phyloP scores from a whole-genome alignment of 2,329 filamentous ascomycete species.

The Venturia aucupariae region DNA sequence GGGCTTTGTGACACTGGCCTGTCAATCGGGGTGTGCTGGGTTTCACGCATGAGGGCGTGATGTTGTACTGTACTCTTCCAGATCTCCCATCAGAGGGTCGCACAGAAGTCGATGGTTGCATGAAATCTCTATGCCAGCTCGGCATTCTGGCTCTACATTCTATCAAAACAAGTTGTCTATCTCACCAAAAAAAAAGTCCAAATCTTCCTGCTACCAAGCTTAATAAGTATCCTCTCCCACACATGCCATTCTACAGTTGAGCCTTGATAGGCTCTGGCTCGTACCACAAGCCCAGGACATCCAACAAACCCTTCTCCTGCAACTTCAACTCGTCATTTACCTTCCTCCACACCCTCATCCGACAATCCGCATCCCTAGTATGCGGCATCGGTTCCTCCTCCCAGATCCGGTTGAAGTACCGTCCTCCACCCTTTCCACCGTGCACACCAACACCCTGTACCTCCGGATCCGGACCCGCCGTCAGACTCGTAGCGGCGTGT shows the following conservation, averaged over 20 bases:
- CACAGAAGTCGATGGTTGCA: neutral
- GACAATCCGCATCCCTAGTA: conserved; percentile 18
- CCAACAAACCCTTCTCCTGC: conserved; percentile 19
- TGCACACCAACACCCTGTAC: conserved; percentile 16
- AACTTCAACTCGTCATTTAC: conserved; percentile 20
- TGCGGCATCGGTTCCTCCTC: conserved; percentile 22
- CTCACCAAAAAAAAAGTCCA: too few relatives aligned
- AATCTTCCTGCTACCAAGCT: neutral
- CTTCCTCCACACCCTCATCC: conserved; percentile 21
- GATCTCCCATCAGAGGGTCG: neutral
- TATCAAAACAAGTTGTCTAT: neutral
- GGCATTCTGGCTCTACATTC: neutral
- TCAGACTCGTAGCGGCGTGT: conserved; percentile 18
- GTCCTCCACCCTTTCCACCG: conserved; percentile 18
- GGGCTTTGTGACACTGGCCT: neutral
- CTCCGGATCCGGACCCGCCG: conserved; percentile 18
- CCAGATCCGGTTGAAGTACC: conserved; percentile 22
- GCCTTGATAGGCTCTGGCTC: neutral
- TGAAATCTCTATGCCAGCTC: neutral
- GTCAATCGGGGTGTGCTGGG: neutral
- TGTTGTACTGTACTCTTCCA: neutral
- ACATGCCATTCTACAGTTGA: neutral
- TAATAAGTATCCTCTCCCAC: neutral
- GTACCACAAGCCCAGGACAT: conserved; percentile 14
- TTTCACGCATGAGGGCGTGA: neutral